A percentile compares a stretch with the other conserved stretches of the same genome.
Evolutionary conservation across 176 grass and related monocot species (phyloP).

Genomic region (Alloteropsis semialata): DNA sequence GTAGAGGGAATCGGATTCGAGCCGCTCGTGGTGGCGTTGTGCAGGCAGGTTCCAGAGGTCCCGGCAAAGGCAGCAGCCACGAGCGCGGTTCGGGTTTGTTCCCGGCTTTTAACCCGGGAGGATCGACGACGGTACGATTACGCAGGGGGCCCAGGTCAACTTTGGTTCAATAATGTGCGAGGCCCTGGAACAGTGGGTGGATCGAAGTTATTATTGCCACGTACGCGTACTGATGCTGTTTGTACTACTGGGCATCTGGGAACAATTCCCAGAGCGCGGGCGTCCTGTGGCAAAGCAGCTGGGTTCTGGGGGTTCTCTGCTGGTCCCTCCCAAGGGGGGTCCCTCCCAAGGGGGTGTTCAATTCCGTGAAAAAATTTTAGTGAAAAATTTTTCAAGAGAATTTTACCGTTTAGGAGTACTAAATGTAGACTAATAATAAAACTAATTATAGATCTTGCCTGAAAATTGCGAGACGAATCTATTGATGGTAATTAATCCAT

Average conservation of each 20-base stretch:
- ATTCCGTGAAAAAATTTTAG: too few relatives aligned
- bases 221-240: not conserved
- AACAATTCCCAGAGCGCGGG: not conserved
- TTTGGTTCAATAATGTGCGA: not conserved
- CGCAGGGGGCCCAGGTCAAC: not conserved
- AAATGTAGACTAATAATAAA: too few relatives aligned
- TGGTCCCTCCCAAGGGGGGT: too few relatives aligned
- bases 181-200: not conserved
- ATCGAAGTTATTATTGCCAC: not conserved
- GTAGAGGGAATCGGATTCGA: constrained; percentile 6
- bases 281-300: not conserved
- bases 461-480: too few relatives aligned
- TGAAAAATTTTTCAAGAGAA: too few relatives aligned
- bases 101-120: not conserved
- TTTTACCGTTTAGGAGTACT: too few relatives aligned
- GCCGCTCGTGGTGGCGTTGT: not conserved
- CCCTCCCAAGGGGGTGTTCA: too few relatives aligned
- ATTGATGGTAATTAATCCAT: too few relatives aligned
- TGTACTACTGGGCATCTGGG: not conserved
- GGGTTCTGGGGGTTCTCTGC: not conserved
- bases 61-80: not conserved
- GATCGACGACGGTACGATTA: not conserved
- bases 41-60: not conserved
- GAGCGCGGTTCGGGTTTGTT: not conserved
- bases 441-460: too few relatives aligned